Percentiles rank a stretch among this genome's conserved stretches.
Evolutionary conservation across 2,329 filamentous ascomycete genomes (phyloP).

Genomic region (Lasiodiplodia sp.): DNA sequence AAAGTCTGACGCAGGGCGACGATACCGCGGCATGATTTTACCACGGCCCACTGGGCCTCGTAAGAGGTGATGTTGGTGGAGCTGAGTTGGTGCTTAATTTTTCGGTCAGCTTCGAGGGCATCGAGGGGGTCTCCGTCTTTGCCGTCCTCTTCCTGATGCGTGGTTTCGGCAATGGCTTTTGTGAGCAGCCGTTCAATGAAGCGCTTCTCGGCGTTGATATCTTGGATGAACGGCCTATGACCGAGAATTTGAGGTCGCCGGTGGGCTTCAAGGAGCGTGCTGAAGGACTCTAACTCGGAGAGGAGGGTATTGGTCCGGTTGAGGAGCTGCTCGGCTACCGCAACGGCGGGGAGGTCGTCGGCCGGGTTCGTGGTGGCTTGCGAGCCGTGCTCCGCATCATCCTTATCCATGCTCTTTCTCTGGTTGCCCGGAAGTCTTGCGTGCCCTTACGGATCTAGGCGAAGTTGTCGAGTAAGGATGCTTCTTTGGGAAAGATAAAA

Average conservation of each 20-base stretch:
- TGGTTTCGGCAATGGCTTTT: slow-evolving; percentile 16
- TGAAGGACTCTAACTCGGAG: slow-evolving; percentile 23
- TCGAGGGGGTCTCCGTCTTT: background rate
- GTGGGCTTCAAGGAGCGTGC: background rate
- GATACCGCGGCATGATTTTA: slow-evolving; percentile 64
- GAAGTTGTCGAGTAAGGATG: background rate
- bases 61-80: slow-evolving; percentile 73
- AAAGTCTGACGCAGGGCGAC: slow-evolving; percentile 58
- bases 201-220: slow-evolving; percentile 29
- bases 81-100: slow-evolving; percentile 62
- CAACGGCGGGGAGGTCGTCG: slow-evolving; percentile 6
- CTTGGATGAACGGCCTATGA: slow-evolving; percentile 14
- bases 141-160: background rate
- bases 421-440: too few species aligned
- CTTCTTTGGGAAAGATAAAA: background rate
- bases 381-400: background rate
- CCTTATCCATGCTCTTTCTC: slow-evolving; percentile 7
- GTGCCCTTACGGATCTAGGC: background rate
- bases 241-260: background rate
- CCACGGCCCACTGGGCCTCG: slow-evolving; percentile 68
- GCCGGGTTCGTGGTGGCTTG: background rate
- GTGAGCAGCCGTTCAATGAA: slow-evolving; percentile 26
- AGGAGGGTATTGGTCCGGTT: slow-evolving; percentile 22
- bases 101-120: slow-evolving; percentile 35
- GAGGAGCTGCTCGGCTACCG: slow-evolving; percentile 23